These are phyloP conservation scores for Nakazawaea ernobii DNA, from an alignment of 805 yeast species.

Conservation along the genomic window DNA sequence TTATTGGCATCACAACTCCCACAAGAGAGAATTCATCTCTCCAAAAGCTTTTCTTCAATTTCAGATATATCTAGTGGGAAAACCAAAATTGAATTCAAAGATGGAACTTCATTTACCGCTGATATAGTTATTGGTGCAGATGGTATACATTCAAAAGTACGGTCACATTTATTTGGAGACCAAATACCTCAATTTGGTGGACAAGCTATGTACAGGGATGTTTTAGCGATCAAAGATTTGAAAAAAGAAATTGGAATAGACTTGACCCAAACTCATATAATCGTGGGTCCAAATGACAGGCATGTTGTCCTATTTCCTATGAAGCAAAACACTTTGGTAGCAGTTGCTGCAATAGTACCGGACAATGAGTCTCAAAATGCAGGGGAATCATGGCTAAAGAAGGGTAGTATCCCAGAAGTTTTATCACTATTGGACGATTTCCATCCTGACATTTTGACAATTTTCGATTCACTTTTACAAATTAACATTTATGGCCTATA, in stretches of 20 bases:
- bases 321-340: background rate
- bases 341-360: background rate
- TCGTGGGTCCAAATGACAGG: background rate
- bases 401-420: background rate
- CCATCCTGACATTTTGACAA: background rate
- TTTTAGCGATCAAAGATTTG: background rate
- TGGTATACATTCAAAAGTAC: slow-evolving; percentile 4
- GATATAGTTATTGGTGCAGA: slow-evolving; percentile 4
- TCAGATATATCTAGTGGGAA: background rate
- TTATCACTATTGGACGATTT: background rate
- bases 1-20: background rate
- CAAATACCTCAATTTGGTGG: background rate
- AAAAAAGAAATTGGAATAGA: background rate
- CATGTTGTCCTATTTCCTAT: background rate
- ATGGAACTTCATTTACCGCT: background rate
- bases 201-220: background rate
- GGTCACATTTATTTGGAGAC: background rate
- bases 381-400: slow-evolving; percentile 3
- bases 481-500: slow-evolving; percentile 1
- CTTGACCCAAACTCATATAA: background rate
- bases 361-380: background rate
- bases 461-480: background rate
- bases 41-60: background rate
- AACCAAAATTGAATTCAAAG: background rate
- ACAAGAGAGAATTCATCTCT: background rate